These are phyloP conservation scores for Cymbidium sinense DNA, from an alignment of 106 monocot species.

Conservation along the genomic window DNA sequence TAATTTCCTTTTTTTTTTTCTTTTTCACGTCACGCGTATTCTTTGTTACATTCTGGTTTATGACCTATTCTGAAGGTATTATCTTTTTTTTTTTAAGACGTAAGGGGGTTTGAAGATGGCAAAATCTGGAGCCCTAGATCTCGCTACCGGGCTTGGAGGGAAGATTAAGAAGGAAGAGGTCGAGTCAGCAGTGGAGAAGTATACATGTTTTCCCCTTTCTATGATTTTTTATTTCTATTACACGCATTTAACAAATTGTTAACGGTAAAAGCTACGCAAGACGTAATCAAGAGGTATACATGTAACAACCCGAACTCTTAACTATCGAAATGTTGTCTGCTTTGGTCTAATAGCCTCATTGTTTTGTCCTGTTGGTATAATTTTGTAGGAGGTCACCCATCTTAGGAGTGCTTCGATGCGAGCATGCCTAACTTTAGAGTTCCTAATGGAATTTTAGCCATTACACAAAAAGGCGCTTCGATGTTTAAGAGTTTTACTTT, in stretches of 20 bases:
- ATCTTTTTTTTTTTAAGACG: not conserved
- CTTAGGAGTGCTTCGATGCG: too few relatives aligned
- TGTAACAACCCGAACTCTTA: too few relatives aligned
- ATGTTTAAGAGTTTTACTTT: too few relatives aligned
- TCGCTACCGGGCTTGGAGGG: conserved; percentile 71
- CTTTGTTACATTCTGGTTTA: not conserved
- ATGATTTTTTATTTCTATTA: conserved; percentile 2
- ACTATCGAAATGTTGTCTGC: too few relatives aligned
- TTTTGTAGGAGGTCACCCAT: too few relatives aligned
- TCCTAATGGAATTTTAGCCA: too few relatives aligned
- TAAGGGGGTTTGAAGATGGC: conserved; percentile 37
- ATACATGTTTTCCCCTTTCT: conserved; percentile 1
- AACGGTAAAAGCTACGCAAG: not conserved
- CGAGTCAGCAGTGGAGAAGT: conserved; percentile 77
- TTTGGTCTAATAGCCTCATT: too few relatives aligned
- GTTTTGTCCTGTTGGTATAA: too few relatives aligned
- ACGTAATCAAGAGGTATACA: not conserved
- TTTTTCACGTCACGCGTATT: not conserved
- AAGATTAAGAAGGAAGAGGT: conserved; percentile 73
- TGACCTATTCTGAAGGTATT: not conserved
- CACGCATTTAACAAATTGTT: not conserved
- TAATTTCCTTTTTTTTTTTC: too few relatives aligned
- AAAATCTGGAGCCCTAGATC: conserved; percentile 66
- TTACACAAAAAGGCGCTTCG: too few relatives aligned
- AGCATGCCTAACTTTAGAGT: too few relatives aligned